Evolutionary conservation across 2,329 filamentous ascomycete species (phyloP), one percentile per base, ranked within the genome.

Genomic region (Beauveria scarabaeidicola): DNA sequence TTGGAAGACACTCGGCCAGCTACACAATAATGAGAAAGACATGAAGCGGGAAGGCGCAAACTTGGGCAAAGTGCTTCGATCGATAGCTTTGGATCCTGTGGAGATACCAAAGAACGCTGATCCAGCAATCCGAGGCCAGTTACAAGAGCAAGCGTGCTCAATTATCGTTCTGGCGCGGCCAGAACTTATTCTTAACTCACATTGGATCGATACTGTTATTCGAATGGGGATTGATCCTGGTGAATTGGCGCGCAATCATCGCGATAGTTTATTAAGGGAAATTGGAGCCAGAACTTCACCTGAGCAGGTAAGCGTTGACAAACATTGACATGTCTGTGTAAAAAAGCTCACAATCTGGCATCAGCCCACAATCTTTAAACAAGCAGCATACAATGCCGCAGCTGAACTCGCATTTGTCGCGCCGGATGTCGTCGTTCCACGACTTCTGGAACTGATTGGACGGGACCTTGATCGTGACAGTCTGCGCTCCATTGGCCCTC

Each of bases 341-440:
- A 38, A 13, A 29, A 36, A 8, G 15, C 64, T 68, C 60, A 68
- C 50, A 38, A 19, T 21, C 21, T 8, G 44, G n/a, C 32, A 47
- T n/a, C 46, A 74, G 69, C 67, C 69, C 64, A 64, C 67, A 7
- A 9, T 60, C 13, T 70, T 90, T 47, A 86, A 84, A 67, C 74
- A 77, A 44, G 93, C 93, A 56, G 89, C 93, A 3, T 95, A 87
- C 72, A 86, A 86, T 65, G 91, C 93, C 8, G 90, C 90, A 11
- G 91, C 92, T 41, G 94, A 97, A 68, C 79, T 99, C 61, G 92
- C 90, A 3, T 99, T 99, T 69, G 91, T 99, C 27, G 89, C 93
- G 5, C 94, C 94, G 0, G 89, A 94, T 47, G 78, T 78, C 17
- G 89, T 96, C 73, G 88, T 91, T 21, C 83, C 90, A 5, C 81